phyloP scores from a whole-genome alignment of 2,329 filamentous ascomycete species.

The Talaromyces sp. region DNA sequence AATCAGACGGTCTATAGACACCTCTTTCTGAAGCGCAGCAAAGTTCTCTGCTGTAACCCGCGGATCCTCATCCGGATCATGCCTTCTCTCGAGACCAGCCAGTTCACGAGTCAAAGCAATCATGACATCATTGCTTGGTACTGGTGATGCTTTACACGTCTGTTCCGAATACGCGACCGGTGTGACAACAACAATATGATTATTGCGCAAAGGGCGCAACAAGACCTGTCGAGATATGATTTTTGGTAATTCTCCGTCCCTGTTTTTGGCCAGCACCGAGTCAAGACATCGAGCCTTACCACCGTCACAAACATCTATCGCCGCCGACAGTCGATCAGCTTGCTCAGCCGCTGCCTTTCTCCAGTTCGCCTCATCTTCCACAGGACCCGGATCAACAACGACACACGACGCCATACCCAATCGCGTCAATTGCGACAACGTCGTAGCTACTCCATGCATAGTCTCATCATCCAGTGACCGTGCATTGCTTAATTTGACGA shows the following conservation, averaged over 20 bases:
- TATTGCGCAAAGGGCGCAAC: slow-evolving; percentile 62
- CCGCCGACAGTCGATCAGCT: slow-evolving; percentile 67
- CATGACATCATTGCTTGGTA: slow-evolving; percentile 62
- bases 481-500: slow-evolving; percentile 77
- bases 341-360: slow-evolving; percentile 57
- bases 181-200: slow-evolving; percentile 67
- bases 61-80: slow-evolving; percentile 44
- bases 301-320: slow-evolving; percentile 66
- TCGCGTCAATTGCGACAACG: slow-evolving; percentile 74
- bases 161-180: slow-evolving; percentile 58
- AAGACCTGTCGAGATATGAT: slow-evolving; percentile 52
- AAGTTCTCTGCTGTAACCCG: slow-evolving; percentile 38
- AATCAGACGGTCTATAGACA: slow-evolving; percentile 78
- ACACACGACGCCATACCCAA: slow-evolving; percentile 80
- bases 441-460: slow-evolving; percentile 72
- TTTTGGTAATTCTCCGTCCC: slow-evolving; percentile 32
- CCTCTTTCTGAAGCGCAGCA: slow-evolving; percentile 47
- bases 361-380: slow-evolving; percentile 37
- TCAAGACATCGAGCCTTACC: slow-evolving; percentile 67
- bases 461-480: slow-evolving; percentile 66
- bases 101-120: slow-evolving; percentile 74
- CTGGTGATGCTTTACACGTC: slow-evolving; percentile 46
- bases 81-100: slow-evolving; percentile 58
- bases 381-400: slow-evolving; percentile 66
- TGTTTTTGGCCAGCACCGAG: slow-evolving; percentile 45